These are phyloP conservation scores for Colletotrichum destructivum DNA, from an alignment of 2,329 filamentous ascomycete genomes.

Conservation along the genomic window DNA sequence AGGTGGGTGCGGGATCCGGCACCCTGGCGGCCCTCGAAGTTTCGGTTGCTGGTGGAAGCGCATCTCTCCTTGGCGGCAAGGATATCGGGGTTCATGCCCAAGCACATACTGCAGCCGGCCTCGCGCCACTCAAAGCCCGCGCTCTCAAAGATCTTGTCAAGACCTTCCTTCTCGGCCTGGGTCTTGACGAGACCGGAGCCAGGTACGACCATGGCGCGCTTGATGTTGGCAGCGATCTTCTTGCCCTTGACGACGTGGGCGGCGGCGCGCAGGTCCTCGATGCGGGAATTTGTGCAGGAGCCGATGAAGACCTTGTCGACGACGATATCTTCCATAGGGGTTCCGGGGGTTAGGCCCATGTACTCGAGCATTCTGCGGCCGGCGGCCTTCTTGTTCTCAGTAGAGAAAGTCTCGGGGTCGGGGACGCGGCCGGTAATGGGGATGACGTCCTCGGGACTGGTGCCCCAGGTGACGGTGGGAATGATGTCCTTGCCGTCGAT, in stretches of 20 bases:
- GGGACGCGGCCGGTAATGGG: slow-evolving; percentile 94
- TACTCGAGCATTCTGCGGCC: slow-evolving; percentile 91
- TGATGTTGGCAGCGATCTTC: slow-evolving; percentile 90
- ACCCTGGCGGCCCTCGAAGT: slow-evolving; percentile 97
- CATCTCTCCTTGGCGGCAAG: slow-evolving; percentile 93
- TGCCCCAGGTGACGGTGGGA: slow-evolving; percentile 97
- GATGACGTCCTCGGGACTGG: slow-evolving; percentile 95
- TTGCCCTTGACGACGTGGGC: slow-evolving; percentile 89
- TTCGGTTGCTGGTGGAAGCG: slow-evolving; percentile 95
- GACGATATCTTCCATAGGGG: slow-evolving; percentile 90
- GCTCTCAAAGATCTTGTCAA: slow-evolving; percentile 92
- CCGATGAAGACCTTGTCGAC: slow-evolving; percentile 99
- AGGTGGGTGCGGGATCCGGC: slow-evolving; percentile 92
- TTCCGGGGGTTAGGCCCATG: slow-evolving; percentile 92
- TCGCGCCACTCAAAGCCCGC: slow-evolving; percentile 99
- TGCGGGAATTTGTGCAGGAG: slow-evolving; percentile 96
- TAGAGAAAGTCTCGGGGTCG: slow-evolving; percentile 87
- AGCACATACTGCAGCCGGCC: slow-evolving; percentile 98
- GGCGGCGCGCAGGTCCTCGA: slow-evolving; percentile 93
- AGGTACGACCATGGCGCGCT: slow-evolving; percentile 95
- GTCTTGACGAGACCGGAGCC: slow-evolving; percentile 95
- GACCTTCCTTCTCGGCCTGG: slow-evolving; percentile 90
- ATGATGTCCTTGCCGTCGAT: slow-evolving; percentile 94
- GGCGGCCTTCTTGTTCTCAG: slow-evolving; percentile 83
- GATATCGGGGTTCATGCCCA: slow-evolving; percentile 99